Evolutionary conservation across 192 early-diverging fungal species (phyloP).

Genomic region (Coemansia sp.): DNA sequence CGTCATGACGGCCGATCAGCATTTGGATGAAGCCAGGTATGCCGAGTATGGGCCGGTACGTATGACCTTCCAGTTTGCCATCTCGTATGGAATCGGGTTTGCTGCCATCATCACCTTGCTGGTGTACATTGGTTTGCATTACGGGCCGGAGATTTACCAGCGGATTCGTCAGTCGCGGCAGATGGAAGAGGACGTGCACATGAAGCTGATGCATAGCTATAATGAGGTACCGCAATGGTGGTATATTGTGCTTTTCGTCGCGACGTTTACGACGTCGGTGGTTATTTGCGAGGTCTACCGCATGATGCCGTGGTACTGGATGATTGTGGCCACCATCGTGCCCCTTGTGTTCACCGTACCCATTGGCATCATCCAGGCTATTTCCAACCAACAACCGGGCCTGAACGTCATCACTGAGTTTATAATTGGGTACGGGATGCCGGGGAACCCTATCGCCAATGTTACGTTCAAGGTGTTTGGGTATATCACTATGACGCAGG

Average conservation of each 20-base stretch:
- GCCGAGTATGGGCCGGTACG: slow-evolving; percentile 59
- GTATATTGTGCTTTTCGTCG: slow-evolving; percentile 52
- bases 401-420: slow-evolving; percentile 85
- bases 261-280: slow-evolving; percentile 33
- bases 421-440: slow-evolving; percentile 72
- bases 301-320: slow-evolving; percentile 65
- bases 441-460: slow-evolving; percentile 76
- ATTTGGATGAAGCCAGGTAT: slow-evolving; percentile 54
- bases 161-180: slow-evolving; percentile 58
- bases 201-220: slow-evolving; percentile 66
- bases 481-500: slow-evolving; percentile 75
- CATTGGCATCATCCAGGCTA: slow-evolving; percentile 73
- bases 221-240: slow-evolving; percentile 73
- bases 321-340: slow-evolving; percentile 55
- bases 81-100: slow-evolving; percentile 64
- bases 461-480: slow-evolving; percentile 85
- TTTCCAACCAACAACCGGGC: slow-evolving; percentile 70
- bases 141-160: slow-evolving; percentile 60
- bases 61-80: slow-evolving; percentile 67
- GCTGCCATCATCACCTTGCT: slow-evolving; percentile 65
- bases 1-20: slow-evolving; percentile 55
- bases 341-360: slow-evolving; percentile 65
- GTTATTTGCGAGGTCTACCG: slow-evolving; percentile 45
- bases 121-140: slow-evolving; percentile 60
- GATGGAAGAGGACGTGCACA: slow-evolving; percentile 64